Evolutionary conservation across 2,329 filamentous ascomycete genomes (phyloP).

Genomic region (Penicillium sp.): DNA sequence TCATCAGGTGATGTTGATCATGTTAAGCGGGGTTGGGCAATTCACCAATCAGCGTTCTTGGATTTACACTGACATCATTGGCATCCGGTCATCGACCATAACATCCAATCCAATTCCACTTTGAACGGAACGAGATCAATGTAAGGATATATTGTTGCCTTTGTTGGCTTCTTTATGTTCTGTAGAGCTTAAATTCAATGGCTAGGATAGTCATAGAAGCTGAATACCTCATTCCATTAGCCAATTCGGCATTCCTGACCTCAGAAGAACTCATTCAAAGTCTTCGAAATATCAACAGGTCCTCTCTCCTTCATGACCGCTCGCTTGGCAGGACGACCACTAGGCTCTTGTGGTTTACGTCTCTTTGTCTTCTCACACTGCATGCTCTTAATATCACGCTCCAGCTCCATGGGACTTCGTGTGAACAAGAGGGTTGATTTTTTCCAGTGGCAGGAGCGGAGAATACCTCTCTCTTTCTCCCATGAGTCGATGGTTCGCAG

Average conservation of each 20-base stretch:
- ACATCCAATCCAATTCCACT: too few relatives aligned
- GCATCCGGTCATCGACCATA: neutral
- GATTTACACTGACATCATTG: slow-evolving; percentile 14
- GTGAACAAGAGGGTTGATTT: slow-evolving; percentile 10
- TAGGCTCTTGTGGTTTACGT: neutral
- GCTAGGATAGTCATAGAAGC: neutral
- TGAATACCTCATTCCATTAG: neutral
- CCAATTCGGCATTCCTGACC: neutral
- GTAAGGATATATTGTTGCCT: too few relatives aligned
- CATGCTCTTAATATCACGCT: neutral
- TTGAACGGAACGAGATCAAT: too few relatives aligned
- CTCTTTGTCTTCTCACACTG: neutral
- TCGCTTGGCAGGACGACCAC: slow-evolving; percentile 2
- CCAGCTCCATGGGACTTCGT: neutral
- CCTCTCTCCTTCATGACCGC: slow-evolving; percentile 8
- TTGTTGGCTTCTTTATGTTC: too few relatives aligned
- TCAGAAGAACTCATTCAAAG: slow-evolving; percentile 8
- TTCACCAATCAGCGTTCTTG: slow-evolving; percentile 15
- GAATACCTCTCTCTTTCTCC: neutral
- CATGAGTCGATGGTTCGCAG: slow-evolving; percentile 1
- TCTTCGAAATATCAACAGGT: neutral
- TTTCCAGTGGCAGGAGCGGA: slow-evolving; percentile 5
- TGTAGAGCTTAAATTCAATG: neutral
- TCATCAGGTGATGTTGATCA: slow-evolving; percentile 21
- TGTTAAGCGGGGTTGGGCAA: slow-evolving; percentile 7